These are phyloP conservation scores for Candida verbasci DNA, from an alignment of 805 yeast genomes.

Conservation along the genomic window DNA sequence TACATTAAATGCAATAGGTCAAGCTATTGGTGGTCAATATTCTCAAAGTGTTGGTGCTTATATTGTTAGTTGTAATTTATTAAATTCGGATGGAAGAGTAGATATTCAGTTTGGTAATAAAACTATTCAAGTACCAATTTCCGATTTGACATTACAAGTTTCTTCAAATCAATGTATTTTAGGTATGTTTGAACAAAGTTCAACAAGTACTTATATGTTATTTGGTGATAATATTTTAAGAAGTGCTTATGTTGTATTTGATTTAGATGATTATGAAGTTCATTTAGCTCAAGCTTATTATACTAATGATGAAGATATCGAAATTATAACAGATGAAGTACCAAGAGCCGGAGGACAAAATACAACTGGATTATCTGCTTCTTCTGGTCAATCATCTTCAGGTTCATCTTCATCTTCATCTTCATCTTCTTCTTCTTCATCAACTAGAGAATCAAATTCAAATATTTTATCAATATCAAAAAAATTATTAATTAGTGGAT, in stretches of 20 bases:
- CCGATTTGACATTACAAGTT: conserved; percentile 20
- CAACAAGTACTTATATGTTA: conserved; percentile 16
- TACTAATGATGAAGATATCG: conserved; percentile 36
- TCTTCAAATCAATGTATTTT: conserved; percentile 19
- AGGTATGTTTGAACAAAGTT: conserved; percentile 20
- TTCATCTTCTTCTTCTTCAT: not conserved
- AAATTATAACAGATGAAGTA: conserved; percentile 28
- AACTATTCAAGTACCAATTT: conserved; percentile 47
- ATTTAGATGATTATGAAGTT: conserved; percentile 52
- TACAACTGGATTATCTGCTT: not conserved
- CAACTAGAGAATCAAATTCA: not conserved
- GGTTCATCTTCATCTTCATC: not conserved
- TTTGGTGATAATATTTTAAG: conserved; percentile 67
- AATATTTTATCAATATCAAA: not conserved
- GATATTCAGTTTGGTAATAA: conserved; percentile 56
- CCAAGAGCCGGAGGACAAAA: conserved; percentile 7
- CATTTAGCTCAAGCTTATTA: conserved; percentile 43
- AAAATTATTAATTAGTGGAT: not conserved
- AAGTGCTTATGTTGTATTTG: conserved; percentile 61
- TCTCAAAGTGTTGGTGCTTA: conserved; percentile 41
- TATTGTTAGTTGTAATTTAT: conserved; percentile 37
- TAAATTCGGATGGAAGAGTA: conserved; percentile 12
- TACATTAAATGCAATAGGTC: conserved; percentile 31
- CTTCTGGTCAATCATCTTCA: not conserved
- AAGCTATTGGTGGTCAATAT: conserved; percentile 38